Conservation (phyloP, 2,329 filamentous ascomycete species). For the Scedosporium minutisporum region DNA sequence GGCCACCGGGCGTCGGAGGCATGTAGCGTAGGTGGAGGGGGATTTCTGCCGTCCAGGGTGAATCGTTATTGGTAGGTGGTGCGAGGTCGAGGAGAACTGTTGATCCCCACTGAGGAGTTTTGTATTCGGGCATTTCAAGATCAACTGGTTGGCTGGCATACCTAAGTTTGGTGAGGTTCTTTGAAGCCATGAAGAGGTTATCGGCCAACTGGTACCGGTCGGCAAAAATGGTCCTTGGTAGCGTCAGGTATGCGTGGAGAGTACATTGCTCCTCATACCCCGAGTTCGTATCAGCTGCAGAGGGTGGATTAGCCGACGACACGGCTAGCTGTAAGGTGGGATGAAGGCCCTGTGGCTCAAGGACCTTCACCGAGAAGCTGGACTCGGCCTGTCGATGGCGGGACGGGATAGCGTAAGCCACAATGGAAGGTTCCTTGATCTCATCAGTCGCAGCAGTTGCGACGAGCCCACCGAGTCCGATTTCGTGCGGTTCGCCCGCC, state of each 20-base stretch:
- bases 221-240: constrained; percentile 72
- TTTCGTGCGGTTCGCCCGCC: constrained; percentile 56
- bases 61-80: constrained; percentile 20
- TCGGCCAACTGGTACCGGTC: constrained; percentile 81
- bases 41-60: constrained; percentile 56
- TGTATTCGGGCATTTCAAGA: constrained; percentile 82
- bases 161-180: constrained; percentile 62
- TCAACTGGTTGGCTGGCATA: constrained; percentile 70
- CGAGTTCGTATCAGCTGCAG: constrained; percentile 31
- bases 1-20: constrained; percentile 46
- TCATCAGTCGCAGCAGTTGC: constrained; percentile 65
- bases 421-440: constrained; percentile 60
- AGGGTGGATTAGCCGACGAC: constrained; percentile 38
- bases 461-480: constrained; percentile 63
- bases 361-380: constrained; percentile 54
- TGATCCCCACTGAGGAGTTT: constrained; percentile 68
- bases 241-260: constrained; percentile 70
- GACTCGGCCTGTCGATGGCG: constrained; percentile 56
- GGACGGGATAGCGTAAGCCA: constrained; percentile 75
- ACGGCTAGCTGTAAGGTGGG: constrained; percentile 66
- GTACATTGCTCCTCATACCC: constrained; percentile 38
- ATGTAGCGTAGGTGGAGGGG: constrained; percentile 84
- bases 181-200: constrained; percentile 66
- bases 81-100: constrained; percentile 66
- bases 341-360: constrained; percentile 70